phyloP scores from a whole-genome alignment of 1,284 basidiomycete genomes.

The Cryptococcus jaspeensis region DNA sequence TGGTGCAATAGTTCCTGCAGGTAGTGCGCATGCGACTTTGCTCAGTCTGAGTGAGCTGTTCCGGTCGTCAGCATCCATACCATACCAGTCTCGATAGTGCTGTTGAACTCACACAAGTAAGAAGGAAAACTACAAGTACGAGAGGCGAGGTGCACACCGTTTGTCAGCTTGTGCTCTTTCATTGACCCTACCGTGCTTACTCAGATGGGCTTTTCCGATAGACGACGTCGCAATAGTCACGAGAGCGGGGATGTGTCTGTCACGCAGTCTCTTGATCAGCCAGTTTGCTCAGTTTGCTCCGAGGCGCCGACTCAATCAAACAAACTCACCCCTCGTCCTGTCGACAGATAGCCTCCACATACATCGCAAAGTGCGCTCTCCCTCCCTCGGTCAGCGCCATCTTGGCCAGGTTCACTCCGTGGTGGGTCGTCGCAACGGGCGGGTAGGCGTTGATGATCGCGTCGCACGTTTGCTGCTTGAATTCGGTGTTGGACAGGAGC shows the following conservation, averaged over 20 bases:
- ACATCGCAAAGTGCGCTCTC: conserved; percentile 31
- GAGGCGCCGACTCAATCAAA: too few species aligned
- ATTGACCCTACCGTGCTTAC: conserved; percentile 22
- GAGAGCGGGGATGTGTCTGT: conserved; percentile 40
- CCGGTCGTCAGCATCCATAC: conserved; percentile 1
- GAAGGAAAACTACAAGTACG: conserved; percentile 18
- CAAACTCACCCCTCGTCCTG: conserved; percentile 38
- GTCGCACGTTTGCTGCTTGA: conserved; percentile 32
- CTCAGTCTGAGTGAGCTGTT: conserved; percentile 32
- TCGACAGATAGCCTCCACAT: conserved; percentile 39
- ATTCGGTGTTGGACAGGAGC: conserved; percentile 29
- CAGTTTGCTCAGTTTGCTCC: background rate
- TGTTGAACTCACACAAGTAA: conserved; percentile 21
- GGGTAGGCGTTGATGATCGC: conserved; percentile 43
- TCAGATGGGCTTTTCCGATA: conserved; percentile 44
- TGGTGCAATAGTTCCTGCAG: conserved; percentile 43
- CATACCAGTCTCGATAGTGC: too few species aligned
- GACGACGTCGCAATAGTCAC: conserved; percentile 44
- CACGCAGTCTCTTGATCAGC: background rate
- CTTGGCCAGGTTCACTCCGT: conserved; percentile 47
- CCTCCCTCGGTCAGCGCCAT: conserved; percentile 34
- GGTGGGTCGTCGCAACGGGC: conserved; percentile 44
- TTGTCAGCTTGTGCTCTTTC: background rate
- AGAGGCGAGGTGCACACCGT: background rate
- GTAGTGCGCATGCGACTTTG: conserved; percentile 34